A percentile compares a stretch with the other conserved stretches of the same genome.
phyloP scores from a whole-genome alignment of 2,329 filamentous ascomycete genomes.

The Grosmannia huntii region DNA sequence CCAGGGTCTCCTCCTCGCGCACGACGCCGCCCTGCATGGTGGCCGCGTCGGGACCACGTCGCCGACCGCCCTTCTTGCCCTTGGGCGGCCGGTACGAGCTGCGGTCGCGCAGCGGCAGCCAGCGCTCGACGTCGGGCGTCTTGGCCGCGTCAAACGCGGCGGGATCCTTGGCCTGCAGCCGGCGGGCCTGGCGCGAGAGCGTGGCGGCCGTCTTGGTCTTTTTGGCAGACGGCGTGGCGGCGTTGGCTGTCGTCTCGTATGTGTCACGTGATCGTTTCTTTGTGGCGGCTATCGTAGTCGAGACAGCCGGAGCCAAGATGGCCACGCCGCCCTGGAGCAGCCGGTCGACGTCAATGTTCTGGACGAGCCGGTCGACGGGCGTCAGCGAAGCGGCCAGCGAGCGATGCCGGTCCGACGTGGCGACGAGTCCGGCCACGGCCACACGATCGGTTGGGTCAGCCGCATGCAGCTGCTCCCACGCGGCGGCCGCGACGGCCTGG shows the following conservation, averaged over 20 bases:
- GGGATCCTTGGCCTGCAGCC: constrained; percentile 15
- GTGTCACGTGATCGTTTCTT: constrained; percentile 5
- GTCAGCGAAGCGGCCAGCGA: constrained; percentile 16
- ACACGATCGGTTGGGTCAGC: constrained; percentile 54
- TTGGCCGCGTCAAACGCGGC: constrained; percentile 56
- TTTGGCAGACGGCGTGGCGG: constrained; percentile 2
- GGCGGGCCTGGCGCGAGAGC: constrained; percentile 32
- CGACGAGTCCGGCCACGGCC: constrained; percentile 73
- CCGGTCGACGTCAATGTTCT: constrained; percentile 44
- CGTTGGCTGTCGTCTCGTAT: constrained; percentile 1
- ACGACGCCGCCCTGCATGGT: constrained; percentile 81
- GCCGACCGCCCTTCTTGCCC: constrained; percentile 78
- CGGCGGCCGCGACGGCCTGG: constrained; percentile 56
- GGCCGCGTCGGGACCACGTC: constrained; percentile 36
- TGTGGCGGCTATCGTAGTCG: constrained; percentile 23
- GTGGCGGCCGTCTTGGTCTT: constrained; percentile 21
- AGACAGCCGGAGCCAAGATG: constrained; percentile 27
- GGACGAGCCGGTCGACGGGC: constrained; percentile 44
- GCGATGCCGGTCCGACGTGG: constrained; percentile 21
- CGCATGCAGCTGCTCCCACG: constrained; percentile 61
- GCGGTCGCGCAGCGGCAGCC: constrained; percentile 81
- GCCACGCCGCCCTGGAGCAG: constrained; percentile 58
- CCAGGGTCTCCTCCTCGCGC: constrained; percentile 56
- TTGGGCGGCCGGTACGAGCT: constrained; percentile 84
- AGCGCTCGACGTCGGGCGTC: constrained; percentile 78